Base-by-base conservation (phyloP, 2,329 filamentous ascomycete genomes). In the Zarea fungicola region DNA sequence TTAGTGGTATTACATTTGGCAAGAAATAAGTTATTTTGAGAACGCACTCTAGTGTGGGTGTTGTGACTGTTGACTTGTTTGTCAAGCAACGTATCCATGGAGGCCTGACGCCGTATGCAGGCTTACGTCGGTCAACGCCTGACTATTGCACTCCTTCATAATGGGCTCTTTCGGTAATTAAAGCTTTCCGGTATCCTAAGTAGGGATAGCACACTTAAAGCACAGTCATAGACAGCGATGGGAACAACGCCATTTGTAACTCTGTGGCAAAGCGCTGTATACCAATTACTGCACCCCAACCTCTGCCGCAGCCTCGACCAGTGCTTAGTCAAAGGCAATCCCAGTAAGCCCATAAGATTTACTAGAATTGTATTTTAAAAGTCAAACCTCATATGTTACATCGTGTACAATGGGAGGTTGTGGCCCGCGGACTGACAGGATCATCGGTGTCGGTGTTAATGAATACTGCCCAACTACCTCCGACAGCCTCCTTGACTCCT, bases 261-360 rank as follows among this genome's bases (percentile, higher is more conserved):
- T 35, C 54, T 1, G 56, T 56, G 9, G 61, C 60, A 32, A 65
- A 62, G 8, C 61, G 57, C 67, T 69, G 41, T 62, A 69, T 8
- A 69, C 60, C 13, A 70, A 58, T 52, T 67, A 60, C 42, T 60
- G 51, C 0, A 68, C 64, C 14, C 66, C 63, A 9, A 61, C 63
- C 10, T 61, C 55, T 14, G 54, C 57, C 2, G 65, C 66, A 7
- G 59, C 60, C 42, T 68, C 64, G 11, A 68, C 55, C 31, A 70
- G 51, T 4, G 28, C 52, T 35, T 63, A 67, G 10, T 66, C 67
- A 19, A 69, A 40, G 16, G 64, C 66, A 6, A 56, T 56, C 48
- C 70, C 68, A 2, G 52, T 63, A 2, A 58, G 61, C 1, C 62
- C 60, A 5, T 52, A 54, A 5, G 48, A 46, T 29, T 62, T 52